Evolutionary conservation across 352 stramenopile genomes (phyloP).

Genomic region (Phytophthora multivora): DNA sequence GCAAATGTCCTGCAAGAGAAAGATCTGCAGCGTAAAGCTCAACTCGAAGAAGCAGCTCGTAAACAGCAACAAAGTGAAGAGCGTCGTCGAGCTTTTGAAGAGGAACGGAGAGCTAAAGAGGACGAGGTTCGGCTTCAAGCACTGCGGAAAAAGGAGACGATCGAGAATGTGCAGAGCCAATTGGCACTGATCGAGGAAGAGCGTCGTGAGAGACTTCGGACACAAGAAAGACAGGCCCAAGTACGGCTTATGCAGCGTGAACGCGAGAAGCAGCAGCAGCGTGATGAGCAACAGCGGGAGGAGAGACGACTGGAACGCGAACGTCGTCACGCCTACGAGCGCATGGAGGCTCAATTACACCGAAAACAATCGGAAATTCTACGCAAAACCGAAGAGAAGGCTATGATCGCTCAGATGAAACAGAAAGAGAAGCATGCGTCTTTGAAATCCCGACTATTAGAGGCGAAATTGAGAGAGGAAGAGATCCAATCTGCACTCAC

Average conservation of each 20-base stretch:
- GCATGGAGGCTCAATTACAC: slow-evolving; percentile 63
- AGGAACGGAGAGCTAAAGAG: slow-evolving; percentile 53
- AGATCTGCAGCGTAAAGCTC: slow-evolving; percentile 48
- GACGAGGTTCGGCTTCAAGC: slow-evolving; percentile 52
- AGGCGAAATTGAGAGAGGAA: slow-evolving; percentile 80
- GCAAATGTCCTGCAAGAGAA: slow-evolving; percentile 65
- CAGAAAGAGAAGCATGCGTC: slow-evolving; percentile 59
- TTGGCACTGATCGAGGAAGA: slow-evolving; percentile 59
- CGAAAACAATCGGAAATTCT: slow-evolving; percentile 49
- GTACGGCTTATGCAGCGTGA: slow-evolving; percentile 48
- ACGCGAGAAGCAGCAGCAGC: slow-evolving; percentile 52
- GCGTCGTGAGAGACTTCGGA: slow-evolving; percentile 47
- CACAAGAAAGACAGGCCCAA: slow-evolving; percentile 56
- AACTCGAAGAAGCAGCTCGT: slow-evolving; percentile 53
- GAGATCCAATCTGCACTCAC: slow-evolving; percentile 68
- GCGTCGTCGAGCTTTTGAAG: slow-evolving; percentile 45
- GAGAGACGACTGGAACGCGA: slow-evolving; percentile 60
- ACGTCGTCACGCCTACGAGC: slow-evolving; percentile 52
- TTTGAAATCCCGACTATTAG: slow-evolving; percentile 54
- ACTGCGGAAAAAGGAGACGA: slow-evolving; percentile 63
- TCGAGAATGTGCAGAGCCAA: slow-evolving; percentile 66
- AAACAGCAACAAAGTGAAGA: slow-evolving; percentile 74
- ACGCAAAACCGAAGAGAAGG: slow-evolving; percentile 63
- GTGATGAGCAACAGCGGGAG: slow-evolving; percentile 54
- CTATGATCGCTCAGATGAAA: slow-evolving; percentile 46